A percentile compares a stretch with the other conserved stretches of the same genome.
Conservation (phyloP, 805 yeast genomes). For the Zygotorulaspora sp. region DNA sequence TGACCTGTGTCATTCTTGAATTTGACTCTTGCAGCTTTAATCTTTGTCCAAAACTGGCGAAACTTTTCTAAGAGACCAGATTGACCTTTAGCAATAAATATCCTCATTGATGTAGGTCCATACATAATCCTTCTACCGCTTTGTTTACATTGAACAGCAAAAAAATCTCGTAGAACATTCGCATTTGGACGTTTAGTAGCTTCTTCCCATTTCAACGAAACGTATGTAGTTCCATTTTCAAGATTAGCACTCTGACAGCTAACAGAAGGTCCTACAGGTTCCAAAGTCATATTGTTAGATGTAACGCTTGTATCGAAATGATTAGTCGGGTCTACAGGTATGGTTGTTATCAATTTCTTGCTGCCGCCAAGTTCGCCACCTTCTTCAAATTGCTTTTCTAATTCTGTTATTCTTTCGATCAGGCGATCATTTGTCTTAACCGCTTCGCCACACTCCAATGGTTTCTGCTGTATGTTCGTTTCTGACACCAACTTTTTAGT, state of each 20-base stretch:
- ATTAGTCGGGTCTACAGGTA: no score
- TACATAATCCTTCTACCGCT: conserved; percentile 25
- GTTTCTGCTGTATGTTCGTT: neutral
- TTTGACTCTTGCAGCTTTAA: conserved; percentile 25
- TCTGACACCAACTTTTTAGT: neutral
- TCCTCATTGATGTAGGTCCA: conserved; percentile 33
- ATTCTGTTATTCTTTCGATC: conserved; percentile 6
- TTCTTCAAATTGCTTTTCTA: conserved; percentile 9
- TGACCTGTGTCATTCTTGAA: conserved; percentile 19
- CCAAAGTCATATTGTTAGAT: neutral
- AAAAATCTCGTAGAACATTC: conserved; percentile 8
- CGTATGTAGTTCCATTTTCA: neutral
- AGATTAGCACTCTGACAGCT: neutral
- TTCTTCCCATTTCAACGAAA: neutral
- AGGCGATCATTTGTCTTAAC: neutral
- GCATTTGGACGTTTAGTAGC: neutral
- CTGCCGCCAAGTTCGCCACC: no score
- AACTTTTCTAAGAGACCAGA: conserved; percentile 21
- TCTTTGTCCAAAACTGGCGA: conserved; percentile 24
- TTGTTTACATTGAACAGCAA: conserved; percentile 19
- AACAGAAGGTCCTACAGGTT: neutral
- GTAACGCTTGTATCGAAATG: neutral
- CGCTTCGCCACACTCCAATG: neutral
- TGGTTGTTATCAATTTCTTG: no score
- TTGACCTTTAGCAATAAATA: conserved; percentile 15